Evolutionary conservation across 768 basidiomycete species (phyloP).

Genomic region (Podaxis sp.): DNA sequence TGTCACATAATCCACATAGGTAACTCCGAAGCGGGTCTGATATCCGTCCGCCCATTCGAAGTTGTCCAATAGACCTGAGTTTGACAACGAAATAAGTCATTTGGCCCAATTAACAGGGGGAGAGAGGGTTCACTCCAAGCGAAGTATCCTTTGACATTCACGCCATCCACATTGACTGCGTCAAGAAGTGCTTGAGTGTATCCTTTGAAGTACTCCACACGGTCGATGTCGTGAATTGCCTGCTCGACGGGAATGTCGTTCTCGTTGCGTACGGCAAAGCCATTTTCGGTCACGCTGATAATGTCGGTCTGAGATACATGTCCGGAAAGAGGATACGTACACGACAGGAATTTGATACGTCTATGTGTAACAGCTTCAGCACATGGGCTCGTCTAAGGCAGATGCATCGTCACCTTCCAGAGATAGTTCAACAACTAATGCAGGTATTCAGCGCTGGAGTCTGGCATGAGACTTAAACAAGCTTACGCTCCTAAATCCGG

Average conservation of each 20-base stretch:
- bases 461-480: neutral
- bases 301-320: neutral
- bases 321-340: conserved; percentile 25
- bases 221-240: conserved; percentile 52
- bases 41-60: conserved; percentile 73
- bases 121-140: conserved; percentile 51
- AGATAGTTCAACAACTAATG: conserved; percentile 56
- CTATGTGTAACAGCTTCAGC: conserved; percentile 13
- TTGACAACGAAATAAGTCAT: neutral
- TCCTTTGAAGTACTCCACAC: conserved; percentile 59
- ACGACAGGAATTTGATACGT: conserved; percentile 48
- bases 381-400: neutral
- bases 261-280: conserved; percentile 63
- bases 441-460: neutral
- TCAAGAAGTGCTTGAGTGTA: conserved; percentile 47
- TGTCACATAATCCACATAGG: conserved; percentile 63
- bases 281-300: conserved; percentile 62
- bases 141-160: conserved; percentile 57
- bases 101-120: neutral
- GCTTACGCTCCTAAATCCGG: conserved; percentile 54
- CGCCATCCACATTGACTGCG: conserved; percentile 52
- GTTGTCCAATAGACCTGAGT: conserved; percentile 51
- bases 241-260: conserved; percentile 37
- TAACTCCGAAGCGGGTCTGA: conserved; percentile 61
- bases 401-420: conserved; percentile 43